phyloP scores from a whole-genome alignment of 208 protist genomes.

The Wallacemonas sp. region DNA sequence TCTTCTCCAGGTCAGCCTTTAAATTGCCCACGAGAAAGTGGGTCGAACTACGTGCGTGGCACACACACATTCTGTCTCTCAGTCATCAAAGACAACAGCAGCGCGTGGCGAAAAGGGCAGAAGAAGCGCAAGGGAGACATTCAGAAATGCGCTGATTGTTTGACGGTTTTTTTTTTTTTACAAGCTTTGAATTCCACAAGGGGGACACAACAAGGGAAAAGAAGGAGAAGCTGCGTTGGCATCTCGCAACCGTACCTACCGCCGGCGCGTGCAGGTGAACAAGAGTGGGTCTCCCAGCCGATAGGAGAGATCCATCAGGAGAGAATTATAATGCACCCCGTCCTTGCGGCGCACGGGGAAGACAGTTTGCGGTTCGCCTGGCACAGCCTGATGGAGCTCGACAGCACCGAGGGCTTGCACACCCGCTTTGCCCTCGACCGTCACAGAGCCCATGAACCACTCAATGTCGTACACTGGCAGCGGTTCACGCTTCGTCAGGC shows the following conservation, averaged over 20 bases:
- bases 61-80: too few species aligned
- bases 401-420: constrained; percentile 45
- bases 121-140: too few species aligned
- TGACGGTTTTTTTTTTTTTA: too few species aligned
- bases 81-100: too few species aligned
- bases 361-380: constrained; percentile 23
- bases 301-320: constrained; percentile 34
- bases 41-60: too few species aligned
- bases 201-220: too few species aligned
- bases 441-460: constrained; percentile 39
- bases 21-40: too few species aligned
- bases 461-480: constrained; percentile 46
- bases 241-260: constrained; percentile 11
- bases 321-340: constrained; percentile 34
- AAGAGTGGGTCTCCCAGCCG: constrained; percentile 66
- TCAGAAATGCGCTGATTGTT: too few species aligned
- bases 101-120: too few species aligned
- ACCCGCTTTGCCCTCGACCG: constrained; percentile 38
- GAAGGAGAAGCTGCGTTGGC: too few species aligned
- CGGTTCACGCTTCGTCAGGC: background rate
- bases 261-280: constrained; percentile 50
- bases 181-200: too few species aligned
- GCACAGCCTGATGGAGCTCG: constrained; percentile 53
- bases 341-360: constrained; percentile 26
- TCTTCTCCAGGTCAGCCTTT: too few species aligned